These are phyloP conservation scores for Chimonanthus praecox DNA, from an alignment of 164 flowering plant genomes.

Conservation along the genomic window DNA sequence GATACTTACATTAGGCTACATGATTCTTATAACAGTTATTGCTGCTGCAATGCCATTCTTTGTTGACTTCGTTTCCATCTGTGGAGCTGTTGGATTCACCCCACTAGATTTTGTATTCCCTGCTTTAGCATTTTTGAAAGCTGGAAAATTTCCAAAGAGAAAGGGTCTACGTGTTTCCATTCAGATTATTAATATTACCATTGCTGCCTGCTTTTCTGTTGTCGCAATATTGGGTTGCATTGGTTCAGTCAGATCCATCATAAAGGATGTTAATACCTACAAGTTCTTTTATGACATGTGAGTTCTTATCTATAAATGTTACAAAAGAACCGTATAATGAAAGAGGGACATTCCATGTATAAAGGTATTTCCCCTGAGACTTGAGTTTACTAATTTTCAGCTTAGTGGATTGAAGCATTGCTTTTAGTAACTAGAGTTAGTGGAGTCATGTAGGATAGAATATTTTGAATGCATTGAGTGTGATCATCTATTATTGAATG, in stretches of 20 bases:
- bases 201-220: conserved; percentile 46
- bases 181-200: conserved; percentile 28
- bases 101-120: conserved; percentile 65
- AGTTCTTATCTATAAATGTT: neutral
- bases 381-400: too few species aligned
- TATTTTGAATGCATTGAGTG: too few species aligned
- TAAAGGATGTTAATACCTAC: conserved; percentile 38
- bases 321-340: neutral
- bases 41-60: conserved; percentile 71
- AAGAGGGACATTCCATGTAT: neutral
- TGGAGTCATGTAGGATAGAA: too few species aligned
- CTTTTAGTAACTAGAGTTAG: too few species aligned
- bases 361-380: neutral
- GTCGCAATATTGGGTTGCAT: conserved; percentile 57
- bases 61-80: conserved; percentile 58
- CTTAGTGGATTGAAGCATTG: too few species aligned
- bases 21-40: conserved; percentile 30
- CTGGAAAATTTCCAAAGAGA: conserved; percentile 37
- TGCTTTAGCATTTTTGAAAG: conserved; percentile 44
- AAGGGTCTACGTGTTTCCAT: conserved; percentile 11
- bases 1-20: conserved; percentile 29
- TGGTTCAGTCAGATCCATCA: conserved; percentile 43
- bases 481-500: too few species aligned
- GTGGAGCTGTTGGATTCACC: conserved; percentile 69
- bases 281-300: conserved; percentile 46